Percentiles rank a stretch among this genome's conserved stretches.
Conservation (phyloP, 108 stramenopile species). For the Cyclotella kingstonii region DNA sequence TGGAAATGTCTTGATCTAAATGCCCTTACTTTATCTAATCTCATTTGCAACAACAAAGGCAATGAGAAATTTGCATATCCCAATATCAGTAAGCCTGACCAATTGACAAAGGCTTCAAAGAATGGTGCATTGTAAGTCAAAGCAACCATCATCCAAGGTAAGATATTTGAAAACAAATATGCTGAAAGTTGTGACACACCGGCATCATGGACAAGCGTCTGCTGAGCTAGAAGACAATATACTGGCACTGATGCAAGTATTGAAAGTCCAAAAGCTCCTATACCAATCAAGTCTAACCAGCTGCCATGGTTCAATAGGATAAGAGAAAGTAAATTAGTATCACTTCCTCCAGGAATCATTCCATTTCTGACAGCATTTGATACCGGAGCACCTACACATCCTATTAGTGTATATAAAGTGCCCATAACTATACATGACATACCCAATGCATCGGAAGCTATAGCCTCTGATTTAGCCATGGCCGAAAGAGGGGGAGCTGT, state of each 20-base stretch:
- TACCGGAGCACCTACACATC: slow-evolving; percentile 22
- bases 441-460: slow-evolving; percentile 26
- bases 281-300: slow-evolving; percentile 19
- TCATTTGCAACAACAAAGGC: slow-evolving; percentile 28
- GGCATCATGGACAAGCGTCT: slow-evolving; percentile 35
- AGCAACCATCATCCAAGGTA: slow-evolving; percentile 38
- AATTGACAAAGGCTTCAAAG: slow-evolving; percentile 43
- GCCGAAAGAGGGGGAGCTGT: slow-evolving; percentile 24
- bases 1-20: background rate
- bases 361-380: slow-evolving; percentile 34
- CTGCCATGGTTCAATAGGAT: slow-evolving; percentile 24
- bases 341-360: slow-evolving; percentile 24
- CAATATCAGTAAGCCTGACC: slow-evolving; percentile 31
- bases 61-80: slow-evolving; percentile 38
- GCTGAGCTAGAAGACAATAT: slow-evolving; percentile 38
- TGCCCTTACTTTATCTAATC: slow-evolving; percentile 22
- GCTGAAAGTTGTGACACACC: slow-evolving; percentile 17
- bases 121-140: slow-evolving; percentile 41
- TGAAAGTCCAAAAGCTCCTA: slow-evolving; percentile 26
- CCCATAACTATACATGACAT: slow-evolving; percentile 40
- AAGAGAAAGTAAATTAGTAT: slow-evolving; percentile 32
- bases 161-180: slow-evolving; percentile 26
- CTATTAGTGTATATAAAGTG: slow-evolving; percentile 17
- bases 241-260: slow-evolving; percentile 28
- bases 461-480: slow-evolving; percentile 23